These are phyloP conservation scores for Ganoderma resinaceum DNA, from an alignment of 1,284 basidiomycete genomes.

Conservation along the genomic window DNA sequence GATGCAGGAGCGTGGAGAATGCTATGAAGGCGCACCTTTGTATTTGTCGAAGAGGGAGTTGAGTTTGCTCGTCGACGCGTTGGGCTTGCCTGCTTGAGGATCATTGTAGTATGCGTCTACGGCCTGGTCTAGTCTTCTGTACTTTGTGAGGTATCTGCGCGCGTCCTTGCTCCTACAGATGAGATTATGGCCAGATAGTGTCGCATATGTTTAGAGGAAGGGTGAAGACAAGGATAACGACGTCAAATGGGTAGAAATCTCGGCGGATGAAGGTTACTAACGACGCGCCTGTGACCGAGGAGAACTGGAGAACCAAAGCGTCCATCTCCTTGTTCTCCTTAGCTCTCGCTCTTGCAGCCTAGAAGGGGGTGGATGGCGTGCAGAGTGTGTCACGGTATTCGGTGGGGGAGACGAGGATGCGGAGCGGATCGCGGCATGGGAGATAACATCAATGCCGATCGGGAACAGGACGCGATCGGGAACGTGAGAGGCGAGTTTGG, in stretches of 20 bases:
- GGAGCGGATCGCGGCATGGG: neutral
- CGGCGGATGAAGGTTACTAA: conserved; percentile 48
- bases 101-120: conserved; percentile 80
- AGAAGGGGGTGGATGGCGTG: neutral
- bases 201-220: neutral
- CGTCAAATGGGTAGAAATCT: conserved; percentile 4
- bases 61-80: conserved; percentile 64
- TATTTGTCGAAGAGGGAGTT: conserved; percentile 77
- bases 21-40: conserved; percentile 61
- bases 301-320: conserved; percentile 64
- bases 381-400: neutral
- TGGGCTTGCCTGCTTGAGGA: conserved; percentile 32
- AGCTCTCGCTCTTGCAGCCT: conserved; percentile 22
- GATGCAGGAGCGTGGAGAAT: conserved; percentile 7
- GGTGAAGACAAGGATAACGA: conserved; percentile 27
- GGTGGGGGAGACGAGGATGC: neutral
- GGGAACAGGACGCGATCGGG: conserved; percentile 6
- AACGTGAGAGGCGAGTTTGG: conserved; percentile 1
- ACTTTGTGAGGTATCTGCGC: conserved; percentile 73
- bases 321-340: conserved; percentile 45
- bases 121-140: conserved; percentile 76
- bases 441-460: conserved; percentile 14
- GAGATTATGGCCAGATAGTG: neutral
- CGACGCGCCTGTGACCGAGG: conserved; percentile 71
- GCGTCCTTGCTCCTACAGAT: conserved; percentile 65